A percentile compares a stretch with the other conserved stretches of the same genome.
These are phyloP conservation scores for Pythium chondricola DNA, from an alignment of 352 stramenopile genomes.

Conservation along the genomic window DNA sequence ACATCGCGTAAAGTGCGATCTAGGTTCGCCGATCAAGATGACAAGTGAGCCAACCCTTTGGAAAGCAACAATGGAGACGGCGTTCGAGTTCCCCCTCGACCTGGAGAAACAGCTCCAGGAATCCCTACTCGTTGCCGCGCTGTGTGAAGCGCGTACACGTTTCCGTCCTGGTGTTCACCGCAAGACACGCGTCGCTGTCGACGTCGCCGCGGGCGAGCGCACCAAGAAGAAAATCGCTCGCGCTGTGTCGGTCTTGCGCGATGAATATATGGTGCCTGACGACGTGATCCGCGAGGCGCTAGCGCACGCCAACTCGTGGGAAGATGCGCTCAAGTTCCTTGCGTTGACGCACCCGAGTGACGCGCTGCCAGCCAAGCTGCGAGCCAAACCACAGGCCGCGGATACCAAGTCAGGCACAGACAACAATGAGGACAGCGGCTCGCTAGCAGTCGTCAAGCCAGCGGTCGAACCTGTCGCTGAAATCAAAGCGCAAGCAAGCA, in stretches of 20 bases:
- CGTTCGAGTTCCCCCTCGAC: slow-evolving; percentile 52
- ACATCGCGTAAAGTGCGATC: too few relatives aligned
- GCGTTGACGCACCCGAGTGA: slow-evolving; percentile 50
- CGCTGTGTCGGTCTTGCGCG: slow-evolving; percentile 32
- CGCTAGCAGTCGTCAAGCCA: slow-evolving; percentile 25
- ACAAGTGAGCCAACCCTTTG: too few relatives aligned
- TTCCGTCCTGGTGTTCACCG: slow-evolving; percentile 50
- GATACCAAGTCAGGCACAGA: background rate
- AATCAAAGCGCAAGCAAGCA: background rate
- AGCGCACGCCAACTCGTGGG: slow-evolving; percentile 50
- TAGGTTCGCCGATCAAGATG: too few relatives aligned
- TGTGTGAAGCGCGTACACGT: slow-evolving; percentile 22
- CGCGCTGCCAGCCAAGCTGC: slow-evolving; percentile 37
- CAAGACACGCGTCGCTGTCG: slow-evolving; percentile 18
- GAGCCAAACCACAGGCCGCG: slow-evolving; percentile 19
- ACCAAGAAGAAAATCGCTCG: slow-evolving; percentile 49
- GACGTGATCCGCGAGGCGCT: slow-evolving; percentile 34
- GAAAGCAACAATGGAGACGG: too few relatives aligned
- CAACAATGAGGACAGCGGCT: slow-evolving; percentile 19
- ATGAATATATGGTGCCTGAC: slow-evolving; percentile 40
- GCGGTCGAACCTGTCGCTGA: background rate
- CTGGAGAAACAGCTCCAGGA: slow-evolving; percentile 51
- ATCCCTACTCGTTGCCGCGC: slow-evolving; percentile 19
- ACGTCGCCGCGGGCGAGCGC: slow-evolving; percentile 39
- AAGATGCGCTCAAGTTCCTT: slow-evolving; percentile 64